Evolutionary conservation across 2,329 filamentous ascomycete species (phyloP), one percentile per base, ranked within the genome.

Genomic region (Cladosporium sp.): DNA sequence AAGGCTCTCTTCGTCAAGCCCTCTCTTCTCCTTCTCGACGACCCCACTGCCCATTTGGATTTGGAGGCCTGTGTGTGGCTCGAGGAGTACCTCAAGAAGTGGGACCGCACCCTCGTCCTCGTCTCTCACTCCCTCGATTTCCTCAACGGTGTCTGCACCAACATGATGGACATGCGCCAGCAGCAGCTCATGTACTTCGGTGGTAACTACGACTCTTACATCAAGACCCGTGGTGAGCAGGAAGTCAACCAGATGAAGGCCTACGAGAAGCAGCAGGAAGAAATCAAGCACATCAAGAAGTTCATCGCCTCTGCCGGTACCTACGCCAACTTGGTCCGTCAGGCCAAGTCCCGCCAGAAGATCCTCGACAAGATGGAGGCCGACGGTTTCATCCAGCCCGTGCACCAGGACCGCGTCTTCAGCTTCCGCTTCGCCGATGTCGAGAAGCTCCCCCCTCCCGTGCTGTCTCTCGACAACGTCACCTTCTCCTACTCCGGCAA

Each of bases 361-460:
- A 97, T 97, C 72, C 80, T 97, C 60, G 93, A 98, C 82, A 98
- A 98, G 85, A 98, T 98, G 93, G 92, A 97, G 80, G 93, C 94
- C 62, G 93, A 98, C 65, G 93, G 93, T 60, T 93, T 97, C 73
- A 97, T 98, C 68, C 86, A 98, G 74, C 88, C 89, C 51, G 90
- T 98, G 55, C 73, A 79, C 50, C 74, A 82, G 57, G 93, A 98
- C 74, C 82, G 83, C 55, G 86, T 95, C 67, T 98, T 98, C 77
- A 92, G 85, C 52, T 98, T 98, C 85, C 85, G 92, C 66, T 98
- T 98, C 71, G 93, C 93, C 60, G 91, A 97, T 66, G 93, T 97
- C 48, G 93, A 98, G 69, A 98, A 98, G 80, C 85, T 98, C n/a
- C 93, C 93, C 11, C 94, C 93, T 47, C 93, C 93, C 33, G 93